Evolutionary conservation across 495 filamentous ascomycete genomes (phyloP).

Genomic region (Aspergillus carlsbadensis): DNA sequence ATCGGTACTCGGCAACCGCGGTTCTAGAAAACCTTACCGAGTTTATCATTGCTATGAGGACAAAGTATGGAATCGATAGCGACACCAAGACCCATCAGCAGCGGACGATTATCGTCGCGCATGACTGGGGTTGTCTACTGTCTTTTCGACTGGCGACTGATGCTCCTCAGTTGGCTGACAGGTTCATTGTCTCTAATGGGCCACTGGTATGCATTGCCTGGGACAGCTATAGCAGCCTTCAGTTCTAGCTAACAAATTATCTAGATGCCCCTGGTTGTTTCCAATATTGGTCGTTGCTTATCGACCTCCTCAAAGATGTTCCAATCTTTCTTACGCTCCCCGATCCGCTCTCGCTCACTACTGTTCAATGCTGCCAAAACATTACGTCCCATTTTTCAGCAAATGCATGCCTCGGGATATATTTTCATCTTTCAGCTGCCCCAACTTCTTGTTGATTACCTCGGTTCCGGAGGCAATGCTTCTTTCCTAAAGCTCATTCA

Average conservation of each 20-base stretch:
- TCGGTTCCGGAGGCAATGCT: constrained; percentile 41
- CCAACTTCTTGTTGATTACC: constrained; percentile 30
- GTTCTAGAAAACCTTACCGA: constrained; percentile 51
- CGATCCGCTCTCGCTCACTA: constrained; percentile 38
- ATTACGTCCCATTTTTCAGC: constrained; percentile 39
- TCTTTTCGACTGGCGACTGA: constrained; percentile 54
- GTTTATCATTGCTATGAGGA: constrained; percentile 47
- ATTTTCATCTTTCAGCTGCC: constrained; percentile 52
- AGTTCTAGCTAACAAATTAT: constrained; percentile 6
- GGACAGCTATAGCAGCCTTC: not conserved
- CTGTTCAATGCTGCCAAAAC: constrained; percentile 39
- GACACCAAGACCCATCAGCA: constrained; percentile 26
- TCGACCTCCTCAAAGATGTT: constrained; percentile 47
- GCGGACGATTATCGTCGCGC: constrained; percentile 47
- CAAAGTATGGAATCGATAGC: constrained; percentile 42
- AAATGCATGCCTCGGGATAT: constrained; percentile 47
- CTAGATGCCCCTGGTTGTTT: constrained; percentile 29
- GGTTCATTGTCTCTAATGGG: constrained; percentile 51
- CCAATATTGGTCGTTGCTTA: constrained; percentile 33
- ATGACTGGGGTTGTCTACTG: constrained; percentile 58
- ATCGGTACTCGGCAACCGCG: constrained; percentile 45
- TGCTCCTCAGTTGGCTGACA: constrained; percentile 51
- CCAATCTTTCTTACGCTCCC: constrained; percentile 39
- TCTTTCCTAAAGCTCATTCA: constrained; percentile 42
- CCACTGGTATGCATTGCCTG: constrained; percentile 41